Conservation (phyloP, 805 yeast genomes). For the Osmozyma mogii region DNA sequence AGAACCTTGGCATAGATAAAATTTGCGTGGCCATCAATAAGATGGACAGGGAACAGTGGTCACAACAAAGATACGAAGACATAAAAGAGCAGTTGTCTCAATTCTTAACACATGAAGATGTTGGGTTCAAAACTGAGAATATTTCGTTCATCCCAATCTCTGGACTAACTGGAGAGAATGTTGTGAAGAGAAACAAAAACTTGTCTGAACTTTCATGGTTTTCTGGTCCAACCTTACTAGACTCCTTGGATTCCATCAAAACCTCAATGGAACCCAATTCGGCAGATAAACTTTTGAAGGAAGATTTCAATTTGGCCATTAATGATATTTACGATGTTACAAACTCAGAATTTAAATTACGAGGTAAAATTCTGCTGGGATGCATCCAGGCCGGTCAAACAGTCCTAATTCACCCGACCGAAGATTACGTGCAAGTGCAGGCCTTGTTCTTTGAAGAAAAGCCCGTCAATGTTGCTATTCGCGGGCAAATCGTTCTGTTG, state of each 20-base stretch:
- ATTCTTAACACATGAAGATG: conserved; percentile 41
- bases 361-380: conserved; percentile 67
- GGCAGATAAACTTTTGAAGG: conserved; percentile 14
- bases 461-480: conserved; percentile 44
- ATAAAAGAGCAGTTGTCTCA: conserved; percentile 42
- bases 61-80: conserved; percentile 41
- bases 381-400: conserved; percentile 64
- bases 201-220: conserved; percentile 38
- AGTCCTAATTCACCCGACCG: conserved; percentile 47
- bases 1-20: conserved; percentile 55
- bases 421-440: conserved; percentile 37
- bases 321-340: conserved; percentile 51
- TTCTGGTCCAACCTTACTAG: conserved; percentile 36
- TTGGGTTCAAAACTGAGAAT: conserved; percentile 39
- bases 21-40: conserved; percentile 63
- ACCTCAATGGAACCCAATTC: conserved; percentile 10
- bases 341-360: conserved; percentile 41
- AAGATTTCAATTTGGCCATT: conserved; percentile 50
- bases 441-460: conserved; percentile 22
- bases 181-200: conserved; percentile 32
- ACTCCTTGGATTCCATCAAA: conserved; percentile 28
- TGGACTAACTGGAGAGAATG: conserved; percentile 62
- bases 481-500: conserved; percentile 54
- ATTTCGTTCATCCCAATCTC: conserved; percentile 58
- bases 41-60: conserved; percentile 58